Evolutionary conservation across 805 yeast genomes (phyloP).

Genomic region (Yarrowia sp.): DNA sequence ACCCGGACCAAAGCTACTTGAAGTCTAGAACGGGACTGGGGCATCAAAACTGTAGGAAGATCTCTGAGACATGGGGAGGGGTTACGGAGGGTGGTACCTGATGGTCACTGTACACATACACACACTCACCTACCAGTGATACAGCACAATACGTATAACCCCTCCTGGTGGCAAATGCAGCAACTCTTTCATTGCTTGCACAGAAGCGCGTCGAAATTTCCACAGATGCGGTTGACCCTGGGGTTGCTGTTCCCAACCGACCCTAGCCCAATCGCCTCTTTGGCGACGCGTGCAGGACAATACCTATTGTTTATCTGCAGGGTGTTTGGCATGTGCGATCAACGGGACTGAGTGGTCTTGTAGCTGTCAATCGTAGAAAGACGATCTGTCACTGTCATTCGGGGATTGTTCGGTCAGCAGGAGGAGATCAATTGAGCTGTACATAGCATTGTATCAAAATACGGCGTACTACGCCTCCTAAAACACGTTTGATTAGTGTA

Average conservation of each 20-base stretch:
- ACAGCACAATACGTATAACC: neutral
- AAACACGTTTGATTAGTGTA: too few relatives aligned
- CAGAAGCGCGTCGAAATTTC: constrained; percentile 24
- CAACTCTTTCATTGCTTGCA: neutral
- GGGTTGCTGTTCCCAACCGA: constrained; percentile 9
- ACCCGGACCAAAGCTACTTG: constrained; percentile 12
- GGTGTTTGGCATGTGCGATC: constrained; percentile 21
- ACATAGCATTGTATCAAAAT: too few relatives aligned
- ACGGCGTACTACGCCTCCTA: too few relatives aligned
- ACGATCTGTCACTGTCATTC: too few relatives aligned
- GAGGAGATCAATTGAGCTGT: too few relatives aligned
- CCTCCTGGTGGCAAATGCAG: constrained; percentile 23
- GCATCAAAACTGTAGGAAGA: constrained; percentile 2
- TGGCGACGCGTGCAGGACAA: constrained; percentile 12
- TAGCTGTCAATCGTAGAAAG: neutral
- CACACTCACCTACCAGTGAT: too few relatives aligned
- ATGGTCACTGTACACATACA: too few relatives aligned
- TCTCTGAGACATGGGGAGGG: constrained; percentile 7
- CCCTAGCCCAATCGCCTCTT: constrained; percentile 26
- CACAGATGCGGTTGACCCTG: constrained; percentile 8
- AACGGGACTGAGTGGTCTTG: neutral
- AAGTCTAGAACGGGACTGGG: constrained; percentile 8
- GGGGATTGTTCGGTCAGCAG: too few relatives aligned
- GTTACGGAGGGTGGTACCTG: too few relatives aligned
- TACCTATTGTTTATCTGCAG: constrained; percentile 25